Evolutionary conservation across 2,329 filamentous ascomycete species (phyloP).

Genomic region (Phaeosphaeriaceae sp.): DNA sequence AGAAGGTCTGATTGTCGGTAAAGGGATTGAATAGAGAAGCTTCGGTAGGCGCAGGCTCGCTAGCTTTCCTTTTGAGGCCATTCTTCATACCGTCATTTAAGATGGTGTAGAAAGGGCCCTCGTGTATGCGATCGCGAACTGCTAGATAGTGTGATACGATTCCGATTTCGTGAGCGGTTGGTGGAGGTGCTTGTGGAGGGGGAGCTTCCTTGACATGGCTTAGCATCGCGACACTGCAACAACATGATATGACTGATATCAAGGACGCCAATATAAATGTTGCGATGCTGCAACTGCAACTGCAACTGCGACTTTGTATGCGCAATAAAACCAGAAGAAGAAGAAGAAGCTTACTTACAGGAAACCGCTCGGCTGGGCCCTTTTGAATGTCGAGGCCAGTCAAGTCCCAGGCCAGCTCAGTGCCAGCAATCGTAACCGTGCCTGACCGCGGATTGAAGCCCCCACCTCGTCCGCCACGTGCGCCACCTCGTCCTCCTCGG

Average conservation of each 20-base stretch:
- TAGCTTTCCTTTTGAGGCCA: conserved; percentile 46
- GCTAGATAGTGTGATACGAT: conserved; percentile 59
- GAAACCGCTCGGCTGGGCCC: conserved; percentile 50
- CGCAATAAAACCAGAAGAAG: conserved; percentile 3
- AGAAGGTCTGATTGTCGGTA: conserved; percentile 66
- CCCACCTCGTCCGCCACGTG: conserved; percentile 38
- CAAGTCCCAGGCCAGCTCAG: conserved; percentile 51
- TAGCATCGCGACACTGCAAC: conserved; percentile 18
- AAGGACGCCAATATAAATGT: too few relatives aligned
- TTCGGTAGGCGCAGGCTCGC: conserved; percentile 47
- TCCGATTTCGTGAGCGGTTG: conserved; percentile 53
- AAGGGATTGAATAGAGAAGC: conserved; percentile 63
- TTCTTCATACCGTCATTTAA: conserved; percentile 57
- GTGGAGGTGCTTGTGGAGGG: conserved; percentile 47
- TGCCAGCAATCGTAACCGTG: conserved; percentile 50
- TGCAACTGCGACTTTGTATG: too few relatives aligned
- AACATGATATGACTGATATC: conserved; percentile 16
- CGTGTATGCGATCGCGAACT: conserved; percentile 62
- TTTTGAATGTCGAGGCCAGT: conserved; percentile 49
- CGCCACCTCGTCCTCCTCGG: conserved; percentile 38
- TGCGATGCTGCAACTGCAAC: too few relatives aligned
- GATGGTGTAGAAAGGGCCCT: conserved; percentile 66
- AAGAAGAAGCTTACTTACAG: too few relatives aligned
- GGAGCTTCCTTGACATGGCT: conserved; percentile 36
- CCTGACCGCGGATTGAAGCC: conserved; percentile 37